Evolutionary conservation across 208 protist species (phyloP).

Genomic region (Crithidia mellificae): DNA sequence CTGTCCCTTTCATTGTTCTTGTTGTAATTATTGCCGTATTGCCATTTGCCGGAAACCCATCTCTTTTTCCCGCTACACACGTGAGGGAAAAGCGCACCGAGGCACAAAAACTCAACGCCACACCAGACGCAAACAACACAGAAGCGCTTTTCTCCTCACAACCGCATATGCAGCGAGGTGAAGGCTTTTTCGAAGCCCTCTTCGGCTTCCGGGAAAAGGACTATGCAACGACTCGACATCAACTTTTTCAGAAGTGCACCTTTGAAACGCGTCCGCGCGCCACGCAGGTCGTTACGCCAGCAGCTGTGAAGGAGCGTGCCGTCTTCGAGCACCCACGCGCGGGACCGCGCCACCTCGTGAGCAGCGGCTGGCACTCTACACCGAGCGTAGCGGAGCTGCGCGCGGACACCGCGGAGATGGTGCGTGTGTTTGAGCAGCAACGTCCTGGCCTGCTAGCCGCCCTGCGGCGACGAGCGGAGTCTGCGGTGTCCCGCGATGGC

Average conservation of each 20-base stretch:
- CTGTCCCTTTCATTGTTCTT: too few species aligned
- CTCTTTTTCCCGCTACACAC: too few species aligned
- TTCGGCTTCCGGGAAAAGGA: conserved; percentile 39
- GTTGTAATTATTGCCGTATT: too few species aligned
- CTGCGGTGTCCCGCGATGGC: neutral
- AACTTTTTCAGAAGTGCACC: conserved; percentile 19
- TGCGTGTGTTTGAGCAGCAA: conserved; percentile 24
- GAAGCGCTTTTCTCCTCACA: too few species aligned
- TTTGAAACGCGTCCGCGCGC: conserved; percentile 13
- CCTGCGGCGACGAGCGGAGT: neutral
- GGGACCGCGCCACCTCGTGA: conserved; percentile 8
- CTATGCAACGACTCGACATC: conserved; percentile 24
- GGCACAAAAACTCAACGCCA: too few species aligned
- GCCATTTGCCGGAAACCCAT: too few species aligned
- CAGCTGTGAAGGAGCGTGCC: conserved; percentile 27
- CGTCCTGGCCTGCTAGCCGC: conserved; percentile 28
- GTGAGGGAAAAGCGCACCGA: neutral
- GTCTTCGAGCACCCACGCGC: conserved; percentile 23
- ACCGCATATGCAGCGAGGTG: neutral
- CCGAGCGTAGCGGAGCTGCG: conserved; percentile 49
- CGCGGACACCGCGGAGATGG: conserved; percentile 16
- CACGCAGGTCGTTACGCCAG: neutral
- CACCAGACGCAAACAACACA: too few species aligned
- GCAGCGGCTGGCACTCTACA: conserved; percentile 47
- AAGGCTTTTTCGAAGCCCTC: conserved; percentile 40